phyloP scores from a whole-genome alignment of 2,329 filamentous ascomycete species.

The Colletotrichum falcatum region DNA sequence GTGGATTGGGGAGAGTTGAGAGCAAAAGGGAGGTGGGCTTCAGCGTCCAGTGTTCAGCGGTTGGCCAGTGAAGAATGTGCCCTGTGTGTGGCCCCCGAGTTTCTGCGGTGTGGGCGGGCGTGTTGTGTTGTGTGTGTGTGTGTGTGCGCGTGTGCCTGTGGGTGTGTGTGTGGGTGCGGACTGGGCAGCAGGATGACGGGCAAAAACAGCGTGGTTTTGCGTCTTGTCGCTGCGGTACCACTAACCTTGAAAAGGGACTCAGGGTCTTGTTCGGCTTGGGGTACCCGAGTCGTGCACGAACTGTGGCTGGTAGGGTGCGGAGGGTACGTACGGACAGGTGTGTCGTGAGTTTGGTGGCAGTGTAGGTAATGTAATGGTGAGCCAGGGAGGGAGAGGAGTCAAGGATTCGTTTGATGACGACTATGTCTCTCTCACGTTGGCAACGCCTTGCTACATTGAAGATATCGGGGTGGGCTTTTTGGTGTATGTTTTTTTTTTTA shows the following conservation, averaged over 20 bases:
- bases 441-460: constrained; percentile 30
- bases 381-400: constrained; percentile 2
- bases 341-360: not conserved
- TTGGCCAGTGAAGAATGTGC: constrained; percentile 29
- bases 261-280: constrained; percentile 33
- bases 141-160: not conserved
- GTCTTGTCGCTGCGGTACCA: constrained; percentile 31
- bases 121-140: constrained; percentile 13
- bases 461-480: not conserved
- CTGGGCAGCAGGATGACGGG: constrained; percentile 2
- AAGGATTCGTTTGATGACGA: constrained; percentile 17
- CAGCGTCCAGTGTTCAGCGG: constrained; percentile 11
- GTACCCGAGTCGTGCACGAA: constrained; percentile 37
- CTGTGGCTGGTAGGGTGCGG: constrained; percentile 26
- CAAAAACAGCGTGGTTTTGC: constrained; percentile 28
- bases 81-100: constrained; percentile 14
- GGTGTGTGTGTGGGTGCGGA: no score
- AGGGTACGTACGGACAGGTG: not conserved
- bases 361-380: not conserved
- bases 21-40: constrained; percentile 15
- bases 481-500: not conserved
- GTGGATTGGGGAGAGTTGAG: constrained; percentile 21
- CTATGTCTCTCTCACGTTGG: not conserved
- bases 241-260: constrained; percentile 24
- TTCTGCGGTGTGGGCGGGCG: constrained; percentile 4